phyloP scores from a whole-genome alignment of 2,329 filamentous ascomycete species.

The Nothopassalora personata region DNA sequence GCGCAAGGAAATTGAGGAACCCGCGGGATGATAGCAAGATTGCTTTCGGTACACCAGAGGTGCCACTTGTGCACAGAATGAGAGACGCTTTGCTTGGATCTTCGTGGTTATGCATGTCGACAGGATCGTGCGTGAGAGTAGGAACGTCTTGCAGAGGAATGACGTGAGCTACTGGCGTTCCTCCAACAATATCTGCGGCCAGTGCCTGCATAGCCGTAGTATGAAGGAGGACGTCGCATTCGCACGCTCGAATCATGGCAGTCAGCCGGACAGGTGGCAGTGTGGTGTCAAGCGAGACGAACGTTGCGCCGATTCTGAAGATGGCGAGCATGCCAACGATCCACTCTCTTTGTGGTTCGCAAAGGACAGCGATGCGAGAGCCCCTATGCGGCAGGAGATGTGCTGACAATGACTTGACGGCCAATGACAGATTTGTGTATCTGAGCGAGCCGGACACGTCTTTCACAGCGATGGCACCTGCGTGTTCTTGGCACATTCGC shows the following conservation, averaged over 20 bases:
- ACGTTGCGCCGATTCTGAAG: conserved; percentile 7
- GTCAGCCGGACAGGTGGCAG: conserved; percentile 9
- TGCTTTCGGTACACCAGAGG: conserved; percentile 15
- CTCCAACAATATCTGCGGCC: neutral
- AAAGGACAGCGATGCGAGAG: conserved; percentile 11
- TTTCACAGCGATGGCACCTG: conserved; percentile 4
- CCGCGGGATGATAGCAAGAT: conserved; percentile 14
- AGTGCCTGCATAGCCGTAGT: neutral
- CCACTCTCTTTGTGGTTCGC: conserved; percentile 10
- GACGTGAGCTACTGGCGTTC: neutral
- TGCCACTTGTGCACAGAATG: conserved; percentile 18
- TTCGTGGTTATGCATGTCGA: conserved; percentile 5
- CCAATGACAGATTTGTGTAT: conserved; percentile 9
- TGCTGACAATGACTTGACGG: neutral
- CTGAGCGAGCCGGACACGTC: conserved; percentile 8
- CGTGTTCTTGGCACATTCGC: neutral
- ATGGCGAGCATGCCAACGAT: conserved; percentile 13
- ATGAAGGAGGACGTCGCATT: conserved; percentile 8
- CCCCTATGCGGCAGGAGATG: conserved; percentile 5
- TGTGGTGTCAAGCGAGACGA: conserved; percentile 16
- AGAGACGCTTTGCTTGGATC: conserved; percentile 9
- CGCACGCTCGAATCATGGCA: conserved; percentile 10
- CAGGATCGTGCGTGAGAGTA: neutral
- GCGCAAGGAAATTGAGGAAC: conserved; percentile 12
- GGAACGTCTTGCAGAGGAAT: conserved; percentile 8